Evolutionary conservation across 805 yeast genomes (phyloP).

Genomic region (Candida manassasensis): DNA sequence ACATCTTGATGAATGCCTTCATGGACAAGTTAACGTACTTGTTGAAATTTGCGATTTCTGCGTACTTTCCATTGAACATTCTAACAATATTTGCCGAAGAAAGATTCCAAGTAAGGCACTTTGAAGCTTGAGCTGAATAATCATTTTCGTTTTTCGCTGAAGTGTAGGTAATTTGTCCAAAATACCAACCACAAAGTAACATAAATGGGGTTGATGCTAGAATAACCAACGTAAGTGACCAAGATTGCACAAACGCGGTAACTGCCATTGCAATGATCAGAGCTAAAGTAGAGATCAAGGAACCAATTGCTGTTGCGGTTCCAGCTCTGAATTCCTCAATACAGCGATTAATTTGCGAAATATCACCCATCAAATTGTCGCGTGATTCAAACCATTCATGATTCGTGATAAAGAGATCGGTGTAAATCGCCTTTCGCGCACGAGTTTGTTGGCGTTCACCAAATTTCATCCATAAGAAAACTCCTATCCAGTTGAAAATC

Average conservation of each 20-base stretch:
- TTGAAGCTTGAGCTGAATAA: conserved; percentile 51
- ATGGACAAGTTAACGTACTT: conserved; percentile 33
- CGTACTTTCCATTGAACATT: conserved; percentile 49
- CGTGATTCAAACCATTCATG: conserved; percentile 62
- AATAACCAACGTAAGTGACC: conserved; percentile 81
- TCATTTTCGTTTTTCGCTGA: conserved; percentile 55
- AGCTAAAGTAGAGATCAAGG: conserved; percentile 48
- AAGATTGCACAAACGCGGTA: conserved; percentile 71
- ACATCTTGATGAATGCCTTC: conserved; percentile 35
- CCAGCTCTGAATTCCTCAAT: conserved; percentile 70
- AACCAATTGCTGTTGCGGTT: conserved; percentile 60
- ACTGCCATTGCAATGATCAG: conserved; percentile 52
- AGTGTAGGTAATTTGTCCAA: conserved; percentile 48
- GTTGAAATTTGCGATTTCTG: conserved; percentile 46
- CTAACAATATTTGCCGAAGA: conserved; percentile 57
- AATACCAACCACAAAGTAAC: conserved; percentile 39
- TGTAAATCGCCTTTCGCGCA: conserved; percentile 45
- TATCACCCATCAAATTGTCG: conserved; percentile 54
- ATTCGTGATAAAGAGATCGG: conserved; percentile 41
- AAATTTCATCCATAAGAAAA: conserved; percentile 57
- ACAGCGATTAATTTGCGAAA: conserved; percentile 64
- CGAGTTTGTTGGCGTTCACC: conserved; percentile 69
- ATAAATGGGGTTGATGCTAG: conserved; percentile 72
- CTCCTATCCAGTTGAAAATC: conserved; percentile 46
- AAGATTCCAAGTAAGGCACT: conserved; percentile 67